phyloP scores from a whole-genome alignment of 352 stramenopile genomes.

The Phytopythium oedochilum region DNA sequence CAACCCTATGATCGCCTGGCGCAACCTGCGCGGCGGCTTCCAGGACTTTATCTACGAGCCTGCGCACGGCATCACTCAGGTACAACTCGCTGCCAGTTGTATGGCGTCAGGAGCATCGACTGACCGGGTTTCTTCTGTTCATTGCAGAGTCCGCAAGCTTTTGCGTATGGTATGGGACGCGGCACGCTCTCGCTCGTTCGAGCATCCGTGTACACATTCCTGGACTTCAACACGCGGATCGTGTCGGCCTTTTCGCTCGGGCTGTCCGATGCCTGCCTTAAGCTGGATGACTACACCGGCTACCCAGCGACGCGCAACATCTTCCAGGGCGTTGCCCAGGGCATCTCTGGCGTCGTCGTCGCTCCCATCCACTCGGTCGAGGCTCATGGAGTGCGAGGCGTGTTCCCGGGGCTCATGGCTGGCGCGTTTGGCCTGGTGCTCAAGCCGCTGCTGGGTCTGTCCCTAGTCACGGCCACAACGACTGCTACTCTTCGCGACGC shows the following conservation, averaged over 20 bases:
- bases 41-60: slow-evolving; percentile 83
- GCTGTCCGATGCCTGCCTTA: slow-evolving; percentile 80
- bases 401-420: slow-evolving; percentile 73
- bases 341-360: slow-evolving; percentile 79
- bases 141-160: slow-evolving; percentile 61
- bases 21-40: slow-evolving; percentile 76
- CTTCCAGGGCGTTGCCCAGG: slow-evolving; percentile 84
- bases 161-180: slow-evolving; percentile 71
- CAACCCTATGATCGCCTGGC: slow-evolving; percentile 87
- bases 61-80: slow-evolving; percentile 68
- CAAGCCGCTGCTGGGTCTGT: slow-evolving; percentile 77
- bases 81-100: background rate
- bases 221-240: slow-evolving; percentile 88
- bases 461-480: slow-evolving; percentile 67
- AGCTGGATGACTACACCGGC: slow-evolving; percentile 85
- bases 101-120: background rate
- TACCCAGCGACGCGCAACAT: slow-evolving; percentile 84
- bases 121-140: background rate
- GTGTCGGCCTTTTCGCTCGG: slow-evolving; percentile 74
- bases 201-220: slow-evolving; percentile 79
- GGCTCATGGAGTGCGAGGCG: slow-evolving; percentile 64
- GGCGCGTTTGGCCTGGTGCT: slow-evolving; percentile 77
- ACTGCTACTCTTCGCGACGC: slow-evolving; percentile 73
- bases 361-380: slow-evolving; percentile 83
- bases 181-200: slow-evolving; percentile 83